A percentile compares a stretch with the other conserved stretches of the same genome.
Conservation (phyloP, 2,329 filamentous ascomycete genomes). For the Alternaria sp. region DNA sequence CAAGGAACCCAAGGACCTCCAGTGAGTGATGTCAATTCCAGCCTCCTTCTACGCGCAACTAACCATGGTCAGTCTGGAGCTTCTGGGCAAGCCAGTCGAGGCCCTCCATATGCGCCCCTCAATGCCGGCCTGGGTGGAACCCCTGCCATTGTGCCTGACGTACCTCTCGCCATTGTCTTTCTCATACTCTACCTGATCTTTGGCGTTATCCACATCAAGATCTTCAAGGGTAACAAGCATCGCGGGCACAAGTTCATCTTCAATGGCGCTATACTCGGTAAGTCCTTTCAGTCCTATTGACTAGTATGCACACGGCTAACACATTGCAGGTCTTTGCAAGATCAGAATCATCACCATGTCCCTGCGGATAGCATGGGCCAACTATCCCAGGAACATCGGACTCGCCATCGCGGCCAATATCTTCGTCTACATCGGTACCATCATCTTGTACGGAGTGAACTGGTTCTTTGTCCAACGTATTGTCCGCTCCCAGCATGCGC, state of each 20-base stretch:
- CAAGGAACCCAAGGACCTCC: conserved; percentile 10
- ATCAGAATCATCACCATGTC: conserved; percentile 52
- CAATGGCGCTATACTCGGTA: conserved; percentile 52
- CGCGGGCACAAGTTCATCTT: conserved; percentile 54
- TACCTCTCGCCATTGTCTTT: conserved; percentile 51
- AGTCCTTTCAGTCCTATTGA: background rate
- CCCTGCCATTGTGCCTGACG: conserved; percentile 45
- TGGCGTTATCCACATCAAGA: conserved; percentile 50
- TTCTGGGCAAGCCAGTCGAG: conserved; percentile 1
- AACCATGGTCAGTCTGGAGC: conserved; percentile 13
- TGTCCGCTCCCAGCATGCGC: conserved; percentile 74
- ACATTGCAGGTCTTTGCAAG: conserved; percentile 51
- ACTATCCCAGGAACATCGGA: conserved; percentile 49
- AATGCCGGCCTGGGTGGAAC: conserved; percentile 37
- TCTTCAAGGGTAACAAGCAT: conserved; percentile 49
- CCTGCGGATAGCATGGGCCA: conserved; percentile 49
- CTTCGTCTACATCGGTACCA: conserved; percentile 75
- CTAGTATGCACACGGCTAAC: conserved; percentile 13
- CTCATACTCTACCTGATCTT: conserved; percentile 50
- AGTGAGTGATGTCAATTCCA: conserved; percentile 6
- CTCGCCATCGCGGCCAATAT: conserved; percentile 68
- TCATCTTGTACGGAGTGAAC: conserved; percentile 81
- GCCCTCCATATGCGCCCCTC: conserved; percentile 41
- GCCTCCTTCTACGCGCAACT: background rate
- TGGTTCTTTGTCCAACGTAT: conserved; percentile 79